Evolutionary conservation across 805 yeast species (phyloP).

Genomic region (Kuraishia piskuri): DNA sequence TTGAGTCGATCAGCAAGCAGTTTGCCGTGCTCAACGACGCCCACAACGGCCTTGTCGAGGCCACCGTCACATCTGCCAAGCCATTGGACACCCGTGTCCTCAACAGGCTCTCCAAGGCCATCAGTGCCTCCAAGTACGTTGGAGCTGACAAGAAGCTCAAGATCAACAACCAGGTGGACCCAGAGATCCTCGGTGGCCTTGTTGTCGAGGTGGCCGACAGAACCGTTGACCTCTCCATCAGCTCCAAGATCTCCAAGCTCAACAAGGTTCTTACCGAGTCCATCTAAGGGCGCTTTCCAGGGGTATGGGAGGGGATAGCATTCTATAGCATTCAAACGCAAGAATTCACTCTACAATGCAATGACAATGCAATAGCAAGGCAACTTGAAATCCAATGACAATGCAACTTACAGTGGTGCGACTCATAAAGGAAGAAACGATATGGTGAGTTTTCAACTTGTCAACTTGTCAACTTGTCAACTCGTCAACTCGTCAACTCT

Average conservation of each 20-base stretch:
- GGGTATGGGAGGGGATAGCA: too few relatives aligned
- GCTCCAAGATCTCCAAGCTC: conserved; percentile 77
- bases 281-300: too few relatives aligned
- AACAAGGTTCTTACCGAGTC: conserved; percentile 85
- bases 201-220: conserved; percentile 94
- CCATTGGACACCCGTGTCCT: conserved; percentile 77
- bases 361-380: too few relatives aligned
- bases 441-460: too few relatives aligned
- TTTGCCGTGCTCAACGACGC: conserved; percentile 79
- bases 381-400: too few relatives aligned
- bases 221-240: conserved; percentile 88
- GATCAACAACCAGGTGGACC: conserved; percentile 74
- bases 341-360: too few relatives aligned
- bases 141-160: conserved; percentile 82
- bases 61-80: conserved; percentile 81
- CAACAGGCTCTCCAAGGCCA: conserved; percentile 69
- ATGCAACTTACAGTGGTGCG: too few relatives aligned
- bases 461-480: too few relatives aligned
- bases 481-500: too few relatives aligned
- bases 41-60: conserved; percentile 86
- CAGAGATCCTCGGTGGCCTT: conserved; percentile 92
- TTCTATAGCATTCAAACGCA: too few relatives aligned
- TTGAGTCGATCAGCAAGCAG: conserved; percentile 57
- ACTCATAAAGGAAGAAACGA: too few relatives aligned
- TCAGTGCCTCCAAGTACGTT: conserved; percentile 70